Evolutionary conservation across 2,329 filamentous ascomycete genomes (phyloP).

Genomic region (Camillea tinctor): DNA sequence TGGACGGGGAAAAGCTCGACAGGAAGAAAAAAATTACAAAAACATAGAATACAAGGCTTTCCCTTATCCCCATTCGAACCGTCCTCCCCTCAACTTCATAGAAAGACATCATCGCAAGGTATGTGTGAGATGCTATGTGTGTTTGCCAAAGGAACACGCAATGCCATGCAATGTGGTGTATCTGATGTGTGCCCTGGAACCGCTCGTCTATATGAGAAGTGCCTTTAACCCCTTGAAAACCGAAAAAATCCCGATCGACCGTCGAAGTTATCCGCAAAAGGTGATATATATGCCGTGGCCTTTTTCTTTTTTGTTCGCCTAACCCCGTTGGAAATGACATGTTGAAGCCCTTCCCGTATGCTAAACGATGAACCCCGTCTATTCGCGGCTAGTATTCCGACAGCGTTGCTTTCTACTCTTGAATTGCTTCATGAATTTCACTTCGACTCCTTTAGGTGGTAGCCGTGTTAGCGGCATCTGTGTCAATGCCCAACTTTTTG

Average conservation of each 20-base stretch:
- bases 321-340: neutral
- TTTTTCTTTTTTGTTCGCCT: neutral
- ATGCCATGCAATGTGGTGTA: no score
- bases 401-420: no score
- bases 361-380: neutral
- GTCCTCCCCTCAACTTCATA: neutral
- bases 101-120: no score
- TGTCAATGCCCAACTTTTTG: constrained; percentile 47
- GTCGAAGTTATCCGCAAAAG: neutral
- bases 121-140: no score
- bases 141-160: no score
- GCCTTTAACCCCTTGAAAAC: no score
- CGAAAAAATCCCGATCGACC: neutral
- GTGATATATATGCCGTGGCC: neutral
- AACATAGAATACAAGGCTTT: neutral
- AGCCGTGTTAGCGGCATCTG: neutral
- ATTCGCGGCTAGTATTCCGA: neutral
- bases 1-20: no score
- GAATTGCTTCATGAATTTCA: constrained; percentile 2
- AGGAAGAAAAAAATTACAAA: neutral
- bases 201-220: no score
- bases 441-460: constrained; percentile 22
- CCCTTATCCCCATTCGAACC: neutral
- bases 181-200: no score
- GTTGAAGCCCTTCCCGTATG: neutral